Percentiles rank a stretch among this genome's conserved stretches.
Conservation (phyloP, 2,329 filamentous ascomycete genomes). For the Alternaria triticina region DNA sequence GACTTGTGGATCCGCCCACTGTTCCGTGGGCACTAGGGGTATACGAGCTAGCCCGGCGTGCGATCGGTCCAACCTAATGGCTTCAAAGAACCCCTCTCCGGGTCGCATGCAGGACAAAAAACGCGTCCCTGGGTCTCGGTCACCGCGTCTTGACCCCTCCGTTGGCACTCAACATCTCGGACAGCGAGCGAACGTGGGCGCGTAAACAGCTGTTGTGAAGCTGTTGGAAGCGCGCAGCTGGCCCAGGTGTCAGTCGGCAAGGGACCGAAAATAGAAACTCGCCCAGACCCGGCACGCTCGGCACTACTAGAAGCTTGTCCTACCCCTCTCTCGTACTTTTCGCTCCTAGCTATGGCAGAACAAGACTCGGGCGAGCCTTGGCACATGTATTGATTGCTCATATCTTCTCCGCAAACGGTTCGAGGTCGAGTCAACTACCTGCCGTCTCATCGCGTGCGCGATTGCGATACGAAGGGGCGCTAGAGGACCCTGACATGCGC, state of each 20-base stretch:
- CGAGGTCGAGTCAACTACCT: background rate
- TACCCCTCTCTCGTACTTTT: constrained; percentile 2
- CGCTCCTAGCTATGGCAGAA: background rate
- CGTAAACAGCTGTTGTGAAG: background rate
- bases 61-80: background rate
- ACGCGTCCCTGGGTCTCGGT: background rate
- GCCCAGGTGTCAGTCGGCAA: background rate
- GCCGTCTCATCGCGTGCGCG: background rate
- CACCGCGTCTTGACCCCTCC: background rate
- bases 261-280: background rate
- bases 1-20: background rate
- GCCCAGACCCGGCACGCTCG: background rate
- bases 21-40: background rate
- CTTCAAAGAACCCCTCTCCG: background rate
- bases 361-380: background rate
- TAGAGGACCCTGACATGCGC: background rate
- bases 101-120: background rate
- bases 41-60: background rate
- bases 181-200: background rate
- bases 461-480: background rate
- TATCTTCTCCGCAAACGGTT: background rate
- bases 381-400: background rate
- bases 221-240: background rate
- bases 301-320: background rate
- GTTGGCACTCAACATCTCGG: background rate